phyloP scores from a whole-genome alignment of 306 rosid species.

The Fagus sylvatica region DNA sequence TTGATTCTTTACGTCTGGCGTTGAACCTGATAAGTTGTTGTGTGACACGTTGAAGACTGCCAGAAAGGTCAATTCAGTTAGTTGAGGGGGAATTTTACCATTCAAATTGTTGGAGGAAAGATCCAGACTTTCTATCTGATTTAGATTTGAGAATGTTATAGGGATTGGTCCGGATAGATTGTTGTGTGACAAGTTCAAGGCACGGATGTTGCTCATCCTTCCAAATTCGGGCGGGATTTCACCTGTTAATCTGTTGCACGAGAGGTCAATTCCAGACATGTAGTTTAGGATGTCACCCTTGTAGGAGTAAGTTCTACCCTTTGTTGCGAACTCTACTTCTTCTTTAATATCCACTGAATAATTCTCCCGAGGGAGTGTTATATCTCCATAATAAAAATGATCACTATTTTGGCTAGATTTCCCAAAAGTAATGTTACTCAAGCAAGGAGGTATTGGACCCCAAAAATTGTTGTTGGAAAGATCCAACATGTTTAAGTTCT shows the following conservation, averaged over 20 bases:
- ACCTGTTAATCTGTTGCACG: too few relatives aligned
- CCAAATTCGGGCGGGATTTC: background rate
- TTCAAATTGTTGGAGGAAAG: background rate
- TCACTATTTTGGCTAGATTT: too few relatives aligned
- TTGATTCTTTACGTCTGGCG: background rate
- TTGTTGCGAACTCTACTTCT: too few relatives aligned
- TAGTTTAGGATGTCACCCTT: too few relatives aligned
- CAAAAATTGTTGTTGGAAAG: background rate
- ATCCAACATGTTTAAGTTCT: background rate
- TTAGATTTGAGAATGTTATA: background rate
- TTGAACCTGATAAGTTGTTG: background rate
- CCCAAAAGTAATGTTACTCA: too few relatives aligned
- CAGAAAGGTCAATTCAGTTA: background rate
- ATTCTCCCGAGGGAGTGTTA: too few relatives aligned
- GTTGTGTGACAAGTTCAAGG: background rate
- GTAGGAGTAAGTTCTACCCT: too few relatives aligned
- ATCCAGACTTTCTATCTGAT: background rate
- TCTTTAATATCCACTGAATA: too few relatives aligned
- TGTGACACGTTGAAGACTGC: background rate
- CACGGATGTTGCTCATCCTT: background rate
- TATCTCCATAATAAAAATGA: too few relatives aligned
- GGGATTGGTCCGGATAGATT: background rate
- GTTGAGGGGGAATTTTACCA: background rate
- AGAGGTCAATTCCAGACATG: too few relatives aligned
- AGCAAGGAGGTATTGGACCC: background rate